phyloP scores from a whole-genome alignment of 2,329 filamentous ascomycete genomes.

The Aspergillus neoniger region DNA sequence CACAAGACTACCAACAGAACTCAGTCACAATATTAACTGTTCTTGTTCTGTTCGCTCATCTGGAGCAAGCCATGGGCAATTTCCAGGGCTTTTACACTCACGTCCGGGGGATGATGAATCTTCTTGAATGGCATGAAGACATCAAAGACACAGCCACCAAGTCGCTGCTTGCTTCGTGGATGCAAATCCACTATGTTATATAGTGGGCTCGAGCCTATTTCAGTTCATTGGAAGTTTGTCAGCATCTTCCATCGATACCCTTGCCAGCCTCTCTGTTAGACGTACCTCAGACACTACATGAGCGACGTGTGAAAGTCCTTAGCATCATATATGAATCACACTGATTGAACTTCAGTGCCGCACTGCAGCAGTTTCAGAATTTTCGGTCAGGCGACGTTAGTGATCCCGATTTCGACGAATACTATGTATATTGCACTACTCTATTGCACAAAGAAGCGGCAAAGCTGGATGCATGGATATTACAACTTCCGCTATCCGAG shows the following conservation, averaged over 20 bases:
- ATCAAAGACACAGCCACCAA: constrained; percentile 1
- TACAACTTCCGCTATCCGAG: constrained; percentile 19
- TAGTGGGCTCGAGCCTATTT: constrained; percentile 33
- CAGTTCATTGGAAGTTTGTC: constrained; percentile 23
- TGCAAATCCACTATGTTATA: constrained; percentile 25
- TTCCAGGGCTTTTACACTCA: constrained; percentile 27
- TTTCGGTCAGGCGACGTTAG: background rate
- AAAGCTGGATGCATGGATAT: constrained; percentile 23
- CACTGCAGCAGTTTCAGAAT: constrained; percentile 9
- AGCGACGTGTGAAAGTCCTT: constrained; percentile 20
- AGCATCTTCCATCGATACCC: constrained; percentile 13
- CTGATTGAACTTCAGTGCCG: constrained; percentile 17
- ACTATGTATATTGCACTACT: background rate
- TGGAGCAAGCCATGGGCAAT: constrained; percentile 28
- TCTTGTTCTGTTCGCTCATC: constrained; percentile 23
- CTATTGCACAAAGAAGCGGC: background rate
- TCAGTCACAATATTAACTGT: constrained; percentile 13
- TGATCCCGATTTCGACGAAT: background rate
- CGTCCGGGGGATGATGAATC: constrained; percentile 16
- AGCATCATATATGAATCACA: constrained; percentile 30
- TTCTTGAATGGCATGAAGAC: constrained; percentile 3
- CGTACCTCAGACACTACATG: constrained; percentile 7
- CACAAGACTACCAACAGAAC: constrained; percentile 11
- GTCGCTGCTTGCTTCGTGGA: constrained; percentile 24
- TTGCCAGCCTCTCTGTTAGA: constrained; percentile 12